A percentile compares a stretch with the other conserved stretches of the same genome.
These are phyloP conservation scores for Thermothielavioides terrestris DNA, from an alignment of 495 filamentous ascomycete species.

Conservation along the genomic window DNA sequence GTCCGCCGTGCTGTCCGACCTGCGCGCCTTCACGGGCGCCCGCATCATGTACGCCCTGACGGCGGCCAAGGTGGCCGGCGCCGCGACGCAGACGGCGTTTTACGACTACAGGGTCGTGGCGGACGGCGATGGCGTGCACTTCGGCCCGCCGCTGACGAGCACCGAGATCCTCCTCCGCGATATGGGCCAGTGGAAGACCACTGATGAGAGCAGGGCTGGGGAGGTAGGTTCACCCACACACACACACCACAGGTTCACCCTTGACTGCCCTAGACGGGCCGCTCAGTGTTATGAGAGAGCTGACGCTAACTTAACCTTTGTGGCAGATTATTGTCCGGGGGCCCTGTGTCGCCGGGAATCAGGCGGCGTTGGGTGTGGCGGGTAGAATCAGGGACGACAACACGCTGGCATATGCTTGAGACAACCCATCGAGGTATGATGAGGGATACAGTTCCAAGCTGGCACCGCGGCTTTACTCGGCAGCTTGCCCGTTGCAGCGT, in stretches of 20 bases:
- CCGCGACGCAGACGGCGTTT: conserved; percentile 71
- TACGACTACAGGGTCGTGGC: conserved; percentile 70
- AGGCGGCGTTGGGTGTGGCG: conserved; percentile 49
- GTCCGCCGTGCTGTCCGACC: conserved; percentile 61
- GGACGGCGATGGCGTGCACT: conserved; percentile 55
- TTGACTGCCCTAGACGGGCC: neutral
- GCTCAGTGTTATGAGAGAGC: neutral
- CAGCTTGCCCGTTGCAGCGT: no score
- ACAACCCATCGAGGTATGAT: neutral
- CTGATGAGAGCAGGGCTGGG: conserved; percentile 51
- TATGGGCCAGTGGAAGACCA: conserved; percentile 48
- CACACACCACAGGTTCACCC: no score
- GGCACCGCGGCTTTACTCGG: neutral
- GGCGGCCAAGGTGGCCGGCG: conserved; percentile 72
- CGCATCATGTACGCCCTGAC: conserved; percentile 81
- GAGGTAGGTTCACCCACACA: conserved; percentile 46
- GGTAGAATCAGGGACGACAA: conserved; percentile 48
- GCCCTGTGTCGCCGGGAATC: conserved; percentile 56
- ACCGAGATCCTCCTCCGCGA: conserved; percentile 67
- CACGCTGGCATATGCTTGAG: conserved; percentile 42
- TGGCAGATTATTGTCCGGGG: conserved; percentile 54
- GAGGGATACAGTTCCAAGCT: no score
- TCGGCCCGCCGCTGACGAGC: conserved; percentile 72
- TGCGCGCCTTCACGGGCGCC: conserved; percentile 70
- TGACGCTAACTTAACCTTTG: no score